Percentiles rank a stretch among this genome's conserved stretches.
These are phyloP conservation scores for Sphagnum contortum DNA, from an alignment of 225 moss, liverwort and hornwort genomes.

Conservation along the genomic window DNA sequence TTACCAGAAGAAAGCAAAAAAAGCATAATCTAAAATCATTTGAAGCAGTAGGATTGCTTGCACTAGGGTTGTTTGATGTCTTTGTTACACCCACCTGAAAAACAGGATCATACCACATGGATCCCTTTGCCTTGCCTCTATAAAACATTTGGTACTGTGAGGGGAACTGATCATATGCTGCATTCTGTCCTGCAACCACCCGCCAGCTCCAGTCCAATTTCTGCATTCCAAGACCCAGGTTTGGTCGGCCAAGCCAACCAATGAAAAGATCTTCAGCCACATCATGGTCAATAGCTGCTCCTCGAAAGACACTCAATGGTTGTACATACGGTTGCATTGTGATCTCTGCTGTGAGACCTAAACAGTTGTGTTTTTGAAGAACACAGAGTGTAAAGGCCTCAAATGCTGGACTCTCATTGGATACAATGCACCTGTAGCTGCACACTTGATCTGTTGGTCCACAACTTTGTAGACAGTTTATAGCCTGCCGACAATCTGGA, in stretches of 20 bases:
- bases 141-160: conserved; percentile 83
- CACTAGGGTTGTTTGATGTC: neutral
- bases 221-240: conserved; percentile 1
- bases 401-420: conserved; percentile 68
- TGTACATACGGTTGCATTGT: conserved; percentile 75
- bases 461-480: conserved; percentile 59
- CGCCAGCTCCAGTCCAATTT: conserved; percentile 62
- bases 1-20: neutral
- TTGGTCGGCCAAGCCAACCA: conserved; percentile 61
- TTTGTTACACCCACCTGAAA: conserved; percentile 50
- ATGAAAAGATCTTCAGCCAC: conserved; percentile 80
- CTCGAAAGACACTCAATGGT: conserved; percentile 53
- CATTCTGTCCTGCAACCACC: conserved; percentile 91
- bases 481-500: conserved; percentile 60
- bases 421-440: conserved; percentile 81
- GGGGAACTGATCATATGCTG: conserved; percentile 91
- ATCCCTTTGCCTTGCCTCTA: conserved; percentile 54
- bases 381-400: conserved; percentile 81
- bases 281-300: conserved; percentile 42
- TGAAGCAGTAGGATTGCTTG: neutral
- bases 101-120: conserved; percentile 89
- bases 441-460: conserved; percentile 88
- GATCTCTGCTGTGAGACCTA: conserved; percentile 71
- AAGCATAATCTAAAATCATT: conserved; percentile 2
- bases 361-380: conserved; percentile 83